Conservation (phyloP, 2,329 filamentous ascomycete genomes). For the Fusarium mangiferae region DNA sequence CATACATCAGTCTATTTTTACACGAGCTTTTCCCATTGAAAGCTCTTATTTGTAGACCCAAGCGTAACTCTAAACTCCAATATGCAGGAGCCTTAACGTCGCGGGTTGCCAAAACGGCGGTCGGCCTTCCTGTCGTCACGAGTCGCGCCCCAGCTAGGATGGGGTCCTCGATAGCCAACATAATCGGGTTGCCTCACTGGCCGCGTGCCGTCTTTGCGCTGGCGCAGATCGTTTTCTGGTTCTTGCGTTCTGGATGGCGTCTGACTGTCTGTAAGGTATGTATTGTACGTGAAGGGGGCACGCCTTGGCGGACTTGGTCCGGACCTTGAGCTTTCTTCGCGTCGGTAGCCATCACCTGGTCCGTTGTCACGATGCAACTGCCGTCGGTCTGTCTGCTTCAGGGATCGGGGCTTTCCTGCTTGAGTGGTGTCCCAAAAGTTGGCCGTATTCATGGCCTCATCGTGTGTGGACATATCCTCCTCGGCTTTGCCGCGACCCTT, state of each 20-base stretch:
- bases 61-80: neutral
- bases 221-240: neutral
- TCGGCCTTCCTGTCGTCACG: neutral
- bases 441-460: constrained; percentile 27
- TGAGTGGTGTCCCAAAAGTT: constrained; percentile 50
- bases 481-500: constrained; percentile 30
- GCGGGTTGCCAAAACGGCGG: neutral
- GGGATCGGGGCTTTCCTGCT: constrained; percentile 9
- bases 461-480: constrained; percentile 35
- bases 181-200: neutral
- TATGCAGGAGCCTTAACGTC: neutral
- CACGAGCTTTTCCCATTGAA: neutral
- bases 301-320: neutral
- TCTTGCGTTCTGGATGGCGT: neutral
- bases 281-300: neutral
- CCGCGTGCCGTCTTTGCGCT: neutral
- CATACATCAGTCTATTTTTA: constrained; percentile 9
- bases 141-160: neutral
- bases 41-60: neutral
- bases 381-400: neutral
- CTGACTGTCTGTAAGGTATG: neutral
- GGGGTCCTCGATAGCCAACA: too few species aligned
- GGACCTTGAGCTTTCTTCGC: neutral
- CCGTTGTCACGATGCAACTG: neutral
- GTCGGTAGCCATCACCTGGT: neutral